These are phyloP conservation scores for Pichia cabralensis DNA, from an alignment of 805 yeast genomes.

Conservation along the genomic window DNA sequence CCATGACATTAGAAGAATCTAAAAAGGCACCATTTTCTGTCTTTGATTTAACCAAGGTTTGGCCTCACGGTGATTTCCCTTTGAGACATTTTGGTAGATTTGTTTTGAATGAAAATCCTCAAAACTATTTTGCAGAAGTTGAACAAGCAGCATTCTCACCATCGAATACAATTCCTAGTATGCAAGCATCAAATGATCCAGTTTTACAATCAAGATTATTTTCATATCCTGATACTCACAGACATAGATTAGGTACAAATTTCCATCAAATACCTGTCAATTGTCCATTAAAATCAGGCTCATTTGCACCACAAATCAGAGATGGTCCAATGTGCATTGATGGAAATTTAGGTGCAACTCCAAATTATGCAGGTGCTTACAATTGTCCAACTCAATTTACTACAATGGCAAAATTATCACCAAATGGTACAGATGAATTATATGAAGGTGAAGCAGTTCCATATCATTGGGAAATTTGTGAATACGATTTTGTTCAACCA, in stretches of 20 bases:
- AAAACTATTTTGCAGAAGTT: conserved; percentile 78
- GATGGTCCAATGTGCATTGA: conserved; percentile 70
- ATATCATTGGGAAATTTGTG: conserved; percentile 74
- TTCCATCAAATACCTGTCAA: conserved; percentile 84
- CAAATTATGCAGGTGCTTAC: conserved; percentile 60
- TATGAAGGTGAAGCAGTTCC: conserved; percentile 38
- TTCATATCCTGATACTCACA: conserved; percentile 78
- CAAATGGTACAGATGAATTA: conserved; percentile 22
- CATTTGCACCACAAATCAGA: conserved; percentile 63
- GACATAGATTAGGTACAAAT: conserved; percentile 71
- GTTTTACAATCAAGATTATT: conserved; percentile 74
- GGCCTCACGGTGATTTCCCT: conserved; percentile 87
- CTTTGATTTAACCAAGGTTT: conserved; percentile 82
- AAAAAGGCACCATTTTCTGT: conserved; percentile 68
- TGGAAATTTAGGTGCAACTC: conserved; percentile 67
- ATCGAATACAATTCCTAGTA: conserved; percentile 74
- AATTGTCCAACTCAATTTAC: conserved; percentile 39
- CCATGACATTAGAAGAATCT: conserved; percentile 79
- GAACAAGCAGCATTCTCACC: conserved; percentile 85
- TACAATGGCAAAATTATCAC: conserved; percentile 26
- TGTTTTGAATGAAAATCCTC: conserved; percentile 71
- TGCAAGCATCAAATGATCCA: conserved; percentile 77
- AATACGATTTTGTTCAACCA: conserved; percentile 70
- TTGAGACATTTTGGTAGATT: conserved; percentile 77
- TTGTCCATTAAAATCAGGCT: conserved; percentile 55